Conservation (phyloP, 1,284 basidiomycete species). For the Ceratobasidium sp. region DNA sequence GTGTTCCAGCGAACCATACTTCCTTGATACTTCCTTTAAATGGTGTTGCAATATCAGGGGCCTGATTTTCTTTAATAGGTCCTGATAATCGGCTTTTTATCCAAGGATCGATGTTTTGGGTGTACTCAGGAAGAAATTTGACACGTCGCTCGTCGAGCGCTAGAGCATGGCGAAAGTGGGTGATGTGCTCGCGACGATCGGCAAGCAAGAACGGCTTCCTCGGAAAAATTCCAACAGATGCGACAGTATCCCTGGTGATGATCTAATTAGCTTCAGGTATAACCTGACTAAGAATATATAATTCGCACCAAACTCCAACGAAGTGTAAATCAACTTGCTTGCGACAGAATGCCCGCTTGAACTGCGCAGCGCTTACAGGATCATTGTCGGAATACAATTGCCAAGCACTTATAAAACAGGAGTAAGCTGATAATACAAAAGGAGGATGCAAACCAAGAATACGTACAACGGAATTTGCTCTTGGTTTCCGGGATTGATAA, state of each 20-base stretch:
- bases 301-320: slow-evolving; percentile 60
- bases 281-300: not conserved
- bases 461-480: slow-evolving; percentile 59
- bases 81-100: no score
- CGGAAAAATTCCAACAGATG: slow-evolving; percentile 59
- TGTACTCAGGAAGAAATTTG: slow-evolving; percentile 62
- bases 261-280: not conserved
- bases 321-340: slow-evolving; percentile 57
- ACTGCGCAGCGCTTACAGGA: slow-evolving; percentile 50
- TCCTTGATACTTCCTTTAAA: slow-evolving; percentile 52
- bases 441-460: not conserved
- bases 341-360: slow-evolving; percentile 61
- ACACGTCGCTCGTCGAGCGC: slow-evolving; percentile 61
- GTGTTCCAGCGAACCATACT: slow-evolving; percentile 59
- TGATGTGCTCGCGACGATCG: slow-evolving; percentile 54
- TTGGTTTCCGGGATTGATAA: slow-evolving; percentile 58
- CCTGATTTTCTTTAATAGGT: no score
- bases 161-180: slow-evolving; percentile 62
- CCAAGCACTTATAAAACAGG: slow-evolving; percentile 58
- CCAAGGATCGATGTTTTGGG: not conserved
- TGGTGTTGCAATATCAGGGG: no score
- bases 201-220: slow-evolving; percentile 53
- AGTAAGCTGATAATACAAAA: not conserved
- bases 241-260: slow-evolving; percentile 62
- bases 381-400: slow-evolving; percentile 56